These are phyloP conservation scores for Usnea hakonensis DNA, from an alignment of 495 filamentous ascomycete species.

Conservation along the genomic window DNA sequence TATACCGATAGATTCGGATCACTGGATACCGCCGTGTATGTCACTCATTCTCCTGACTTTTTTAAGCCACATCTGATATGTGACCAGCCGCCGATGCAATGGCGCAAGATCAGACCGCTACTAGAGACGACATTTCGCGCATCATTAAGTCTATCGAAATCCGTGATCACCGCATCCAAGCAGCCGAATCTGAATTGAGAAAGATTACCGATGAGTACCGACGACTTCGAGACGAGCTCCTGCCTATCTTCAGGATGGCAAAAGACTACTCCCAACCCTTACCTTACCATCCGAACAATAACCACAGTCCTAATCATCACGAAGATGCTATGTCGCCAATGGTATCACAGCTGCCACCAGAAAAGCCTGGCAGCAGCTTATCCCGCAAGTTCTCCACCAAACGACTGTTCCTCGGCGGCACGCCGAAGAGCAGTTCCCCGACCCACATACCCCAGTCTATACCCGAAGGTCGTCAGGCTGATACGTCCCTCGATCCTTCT, in stretches of 20 bases:
- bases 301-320: conserved; percentile 30
- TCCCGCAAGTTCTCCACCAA: conserved; percentile 86
- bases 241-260: conserved; percentile 79
- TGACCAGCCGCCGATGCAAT: conserved; percentile 76
- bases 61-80: conserved; percentile 19
- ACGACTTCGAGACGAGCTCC: conserved; percentile 76
- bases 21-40: conserved; percentile 91
- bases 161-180: conserved; percentile 77
- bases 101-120: conserved; percentile 73
- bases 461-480: conserved; percentile 46
- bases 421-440: conserved; percentile 73
- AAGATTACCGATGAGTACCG: conserved; percentile 78
- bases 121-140: conserved; percentile 82
- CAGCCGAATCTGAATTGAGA: conserved; percentile 71
- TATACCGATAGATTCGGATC: conserved; percentile 80
- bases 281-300: conserved; percentile 40
- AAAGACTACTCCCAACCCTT: conserved; percentile 88
- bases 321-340: conserved; percentile 37
- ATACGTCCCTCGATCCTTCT: conserved; percentile 52
- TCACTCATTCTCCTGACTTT: conserved; percentile 13
- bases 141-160: conserved; percentile 78
- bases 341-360: conserved; percentile 25
- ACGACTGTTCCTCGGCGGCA: conserved; percentile 73
- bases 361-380: conserved; percentile 44
- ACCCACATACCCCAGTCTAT: conserved; percentile 61